A percentile compares a stretch with the other conserved stretches of the same genome.
phyloP scores from a whole-genome alignment of 225 moss, liverwort and hornwort species.

The Straminergon stramineum region DNA sequence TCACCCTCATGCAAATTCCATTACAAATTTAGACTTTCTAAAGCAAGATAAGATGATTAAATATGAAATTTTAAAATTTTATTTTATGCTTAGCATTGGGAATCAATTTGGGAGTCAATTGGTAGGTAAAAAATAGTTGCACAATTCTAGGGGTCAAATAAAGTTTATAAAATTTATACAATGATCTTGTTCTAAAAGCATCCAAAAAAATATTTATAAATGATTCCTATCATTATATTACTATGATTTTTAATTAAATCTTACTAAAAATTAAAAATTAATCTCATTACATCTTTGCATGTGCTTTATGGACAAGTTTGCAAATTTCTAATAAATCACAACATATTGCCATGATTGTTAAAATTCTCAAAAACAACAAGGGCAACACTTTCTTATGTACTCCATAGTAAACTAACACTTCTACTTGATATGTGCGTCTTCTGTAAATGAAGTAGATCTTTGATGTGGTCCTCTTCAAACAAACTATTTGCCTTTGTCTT shows the following conservation, averaged over 20 bases:
- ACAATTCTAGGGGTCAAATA: not conserved
- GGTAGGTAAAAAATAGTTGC: not conserved
- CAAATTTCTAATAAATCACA: not conserved
- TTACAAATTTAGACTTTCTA: not conserved
- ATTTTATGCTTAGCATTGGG: too few relatives aligned
- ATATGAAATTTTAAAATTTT: not conserved
- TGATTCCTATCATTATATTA: not conserved
- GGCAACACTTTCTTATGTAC: not conserved
- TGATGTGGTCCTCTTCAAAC: too few relatives aligned
- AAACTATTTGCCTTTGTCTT: too few relatives aligned
- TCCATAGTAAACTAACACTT: not conserved
- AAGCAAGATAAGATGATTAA: not conserved
- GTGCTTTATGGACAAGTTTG: not conserved
- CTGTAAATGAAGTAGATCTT: too few relatives aligned
- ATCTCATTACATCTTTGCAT: not conserved
- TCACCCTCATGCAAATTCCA: not conserved
- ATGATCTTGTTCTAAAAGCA: not conserved
- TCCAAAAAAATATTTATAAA: not conserved
- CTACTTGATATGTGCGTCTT: not conserved
- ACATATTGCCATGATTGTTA: not conserved
- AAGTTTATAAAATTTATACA: too few relatives aligned
- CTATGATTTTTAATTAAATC: not conserved
- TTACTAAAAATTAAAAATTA: not conserved
- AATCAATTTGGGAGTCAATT: not conserved
- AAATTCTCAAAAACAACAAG: not conserved